Evolutionary conservation across 768 basidiomycete genomes (phyloP).

Genomic region (Lactarius akahatsu): DNA sequence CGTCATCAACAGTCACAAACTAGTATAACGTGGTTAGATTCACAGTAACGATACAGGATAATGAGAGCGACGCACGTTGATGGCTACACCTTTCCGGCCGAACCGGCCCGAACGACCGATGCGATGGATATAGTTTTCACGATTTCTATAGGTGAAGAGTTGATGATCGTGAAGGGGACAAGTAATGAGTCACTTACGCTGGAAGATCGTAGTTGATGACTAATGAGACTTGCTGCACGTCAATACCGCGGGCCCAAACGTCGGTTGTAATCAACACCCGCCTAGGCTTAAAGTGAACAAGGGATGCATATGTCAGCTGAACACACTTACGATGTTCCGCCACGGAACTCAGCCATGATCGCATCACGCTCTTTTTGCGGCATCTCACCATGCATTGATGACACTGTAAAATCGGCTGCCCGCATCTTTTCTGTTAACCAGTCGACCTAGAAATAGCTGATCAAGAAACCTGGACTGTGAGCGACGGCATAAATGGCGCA

Average conservation of each 20-base stretch:
- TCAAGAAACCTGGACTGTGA: background rate
- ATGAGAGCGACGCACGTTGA: conserved; percentile 67
- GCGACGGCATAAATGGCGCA: conserved; percentile 35
- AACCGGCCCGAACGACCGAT: conserved; percentile 99
- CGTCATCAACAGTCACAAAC: conserved; percentile 95
- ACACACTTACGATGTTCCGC: conserved; percentile 76
- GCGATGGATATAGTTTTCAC: conserved; percentile 99
- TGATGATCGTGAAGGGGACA: conserved; percentile 7
- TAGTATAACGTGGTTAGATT: conserved; percentile 34
- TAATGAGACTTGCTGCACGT: conserved; percentile 95
- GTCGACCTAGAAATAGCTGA: conserved; percentile 61
- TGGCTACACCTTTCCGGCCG: conserved; percentile 98
- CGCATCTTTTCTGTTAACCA: conserved; percentile 99
- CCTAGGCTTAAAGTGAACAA: conserved; percentile 39
- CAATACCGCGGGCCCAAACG: conserved; percentile 97
- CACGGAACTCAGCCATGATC: conserved; percentile 96
- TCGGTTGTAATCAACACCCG: conserved; percentile 96
- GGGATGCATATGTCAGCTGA: conserved; percentile 18
- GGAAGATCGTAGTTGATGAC: conserved; percentile 98
- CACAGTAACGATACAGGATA: background rate
- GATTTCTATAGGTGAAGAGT: conserved; percentile 54
- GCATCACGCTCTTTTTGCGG: conserved; percentile 93
- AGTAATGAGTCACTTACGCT: conserved; percentile 54
- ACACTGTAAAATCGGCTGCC: conserved; percentile 97
- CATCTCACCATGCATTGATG: conserved; percentile 96